Conservation (phyloP, 192 early-diverging fungal species). For the Backusella parvicylindrica region DNA sequence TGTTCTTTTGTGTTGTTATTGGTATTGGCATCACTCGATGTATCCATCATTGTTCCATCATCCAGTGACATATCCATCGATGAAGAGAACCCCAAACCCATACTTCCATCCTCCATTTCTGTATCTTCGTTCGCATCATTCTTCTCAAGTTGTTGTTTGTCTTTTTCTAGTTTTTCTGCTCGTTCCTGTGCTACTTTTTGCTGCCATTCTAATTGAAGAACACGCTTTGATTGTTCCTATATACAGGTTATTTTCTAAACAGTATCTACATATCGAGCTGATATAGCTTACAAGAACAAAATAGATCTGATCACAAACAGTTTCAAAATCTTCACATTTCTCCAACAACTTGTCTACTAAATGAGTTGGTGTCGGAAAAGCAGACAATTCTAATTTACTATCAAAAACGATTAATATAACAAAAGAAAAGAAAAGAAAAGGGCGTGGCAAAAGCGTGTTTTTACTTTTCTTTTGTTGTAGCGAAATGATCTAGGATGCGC, state of each 20-base stretch:
- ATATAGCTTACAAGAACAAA: slow-evolving; percentile 27
- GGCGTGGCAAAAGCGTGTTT: no score
- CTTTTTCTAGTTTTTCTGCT: slow-evolving; percentile 11
- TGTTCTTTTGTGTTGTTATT: neutral
- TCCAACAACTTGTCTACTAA: slow-evolving; percentile 13
- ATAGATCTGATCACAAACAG: slow-evolving; percentile 35
- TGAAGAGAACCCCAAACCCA: neutral
- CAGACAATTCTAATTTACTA: slow-evolving; percentile 12
- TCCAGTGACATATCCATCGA: slow-evolving; percentile 15
- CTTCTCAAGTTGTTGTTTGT: slow-evolving; percentile 8
- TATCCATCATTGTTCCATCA: slow-evolving; percentile 4
- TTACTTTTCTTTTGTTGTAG: slow-evolving; percentile 15
- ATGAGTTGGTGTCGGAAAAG: slow-evolving; percentile 8
- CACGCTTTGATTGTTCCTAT: slow-evolving; percentile 34
- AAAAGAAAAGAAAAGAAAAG: neutral
- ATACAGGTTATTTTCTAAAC: no score
- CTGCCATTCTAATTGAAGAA: slow-evolving; percentile 21
- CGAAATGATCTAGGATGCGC: slow-evolving; percentile 30
- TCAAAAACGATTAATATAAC: neutral
- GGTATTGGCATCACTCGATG: neutral
- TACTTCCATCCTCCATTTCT: slow-evolving; percentile 7
- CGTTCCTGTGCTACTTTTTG: slow-evolving; percentile 11
- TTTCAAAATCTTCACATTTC: slow-evolving; percentile 33
- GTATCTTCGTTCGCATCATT: neutral
- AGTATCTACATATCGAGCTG: neutral